Conservation (phyloP, 345 rosid genomes). For the Geranium brycei region DNA sequence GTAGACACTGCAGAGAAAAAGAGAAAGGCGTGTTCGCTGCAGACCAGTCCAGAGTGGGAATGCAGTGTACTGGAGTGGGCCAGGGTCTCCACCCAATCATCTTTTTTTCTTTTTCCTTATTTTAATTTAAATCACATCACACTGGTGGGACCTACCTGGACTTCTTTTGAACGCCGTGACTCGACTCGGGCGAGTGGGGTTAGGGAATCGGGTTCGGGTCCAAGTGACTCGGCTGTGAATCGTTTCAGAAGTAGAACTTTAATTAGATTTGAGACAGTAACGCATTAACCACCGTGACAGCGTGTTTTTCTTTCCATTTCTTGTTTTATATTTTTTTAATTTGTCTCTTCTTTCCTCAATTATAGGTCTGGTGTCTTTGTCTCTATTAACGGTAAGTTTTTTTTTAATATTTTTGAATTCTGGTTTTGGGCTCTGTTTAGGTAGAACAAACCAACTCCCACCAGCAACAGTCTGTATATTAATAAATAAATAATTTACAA, state of each 20-base stretch:
- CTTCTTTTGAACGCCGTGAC: background rate
- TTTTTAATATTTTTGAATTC: no score
- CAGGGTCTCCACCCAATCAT: background rate
- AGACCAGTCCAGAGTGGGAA: background rate
- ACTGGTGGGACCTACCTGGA: background rate
- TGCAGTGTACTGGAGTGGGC: background rate
- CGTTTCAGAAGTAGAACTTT: background rate
- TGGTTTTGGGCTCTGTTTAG: background rate
- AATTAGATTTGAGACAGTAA: background rate
- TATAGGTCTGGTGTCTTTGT: background rate
- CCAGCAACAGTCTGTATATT: background rate
- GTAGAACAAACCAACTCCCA: background rate
- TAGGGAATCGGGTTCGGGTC: background rate
- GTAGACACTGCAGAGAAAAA: background rate
- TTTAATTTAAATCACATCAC: no score
- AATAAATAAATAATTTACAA: no score
- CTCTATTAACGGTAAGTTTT: background rate
- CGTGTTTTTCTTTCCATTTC: background rate
- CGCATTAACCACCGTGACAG: background rate
- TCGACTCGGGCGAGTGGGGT: background rate
- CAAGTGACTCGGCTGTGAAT: background rate
- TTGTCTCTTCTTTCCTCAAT: background rate
- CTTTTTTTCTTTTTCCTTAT: background rate
- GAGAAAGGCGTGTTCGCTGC: background rate
- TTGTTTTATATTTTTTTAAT: no score